Evolutionary conservation across 2,329 filamentous ascomycete species (phyloP).

Genomic region (Beauveria sp.): DNA sequence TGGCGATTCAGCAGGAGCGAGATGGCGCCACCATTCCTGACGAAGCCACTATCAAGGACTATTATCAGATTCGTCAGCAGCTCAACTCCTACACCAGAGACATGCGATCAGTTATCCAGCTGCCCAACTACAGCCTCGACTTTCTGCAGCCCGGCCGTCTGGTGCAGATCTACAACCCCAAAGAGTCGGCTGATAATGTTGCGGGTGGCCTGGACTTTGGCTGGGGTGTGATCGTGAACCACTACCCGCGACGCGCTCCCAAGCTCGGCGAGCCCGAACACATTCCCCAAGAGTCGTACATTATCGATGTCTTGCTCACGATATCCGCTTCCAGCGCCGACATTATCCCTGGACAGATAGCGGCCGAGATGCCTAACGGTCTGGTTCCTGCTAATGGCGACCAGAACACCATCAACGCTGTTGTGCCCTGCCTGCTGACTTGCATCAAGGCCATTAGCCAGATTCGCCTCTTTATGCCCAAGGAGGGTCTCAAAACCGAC

Average conservation of each 20-base stretch:
- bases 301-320: slow-evolving; percentile 74
- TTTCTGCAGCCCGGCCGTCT: slow-evolving; percentile 85
- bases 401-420: slow-evolving; percentile 22
- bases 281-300: slow-evolving; percentile 66
- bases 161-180: slow-evolving; percentile 72
- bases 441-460: slow-evolving; percentile 81
- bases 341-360: slow-evolving; percentile 29
- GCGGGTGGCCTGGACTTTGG: slow-evolving; percentile 62
- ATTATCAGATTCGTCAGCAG: slow-evolving; percentile 83
- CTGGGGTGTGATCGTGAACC: slow-evolving; percentile 85
- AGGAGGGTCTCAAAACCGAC: slow-evolving; percentile 57
- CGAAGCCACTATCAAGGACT: slow-evolving; percentile 84
- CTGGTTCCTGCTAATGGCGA: slow-evolving; percentile 33
- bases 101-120: slow-evolving; percentile 85
- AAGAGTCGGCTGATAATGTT: slow-evolving; percentile 34
- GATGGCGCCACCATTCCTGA: slow-evolving; percentile 71
- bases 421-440: slow-evolving; percentile 74
- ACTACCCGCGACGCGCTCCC: slow-evolving; percentile 54
- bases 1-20: slow-evolving; percentile 67
- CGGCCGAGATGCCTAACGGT: slow-evolving; percentile 51
- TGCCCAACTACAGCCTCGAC: slow-evolving; percentile 76
- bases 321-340: slow-evolving; percentile 42
- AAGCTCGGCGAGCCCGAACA: slow-evolving; percentile 63
- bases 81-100: slow-evolving; percentile 78
- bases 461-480: slow-evolving; percentile 74